These are phyloP conservation scores for Tuber umbilicatum DNA, from an alignment of 495 filamentous ascomycete species.

Conservation along the genomic window DNA sequence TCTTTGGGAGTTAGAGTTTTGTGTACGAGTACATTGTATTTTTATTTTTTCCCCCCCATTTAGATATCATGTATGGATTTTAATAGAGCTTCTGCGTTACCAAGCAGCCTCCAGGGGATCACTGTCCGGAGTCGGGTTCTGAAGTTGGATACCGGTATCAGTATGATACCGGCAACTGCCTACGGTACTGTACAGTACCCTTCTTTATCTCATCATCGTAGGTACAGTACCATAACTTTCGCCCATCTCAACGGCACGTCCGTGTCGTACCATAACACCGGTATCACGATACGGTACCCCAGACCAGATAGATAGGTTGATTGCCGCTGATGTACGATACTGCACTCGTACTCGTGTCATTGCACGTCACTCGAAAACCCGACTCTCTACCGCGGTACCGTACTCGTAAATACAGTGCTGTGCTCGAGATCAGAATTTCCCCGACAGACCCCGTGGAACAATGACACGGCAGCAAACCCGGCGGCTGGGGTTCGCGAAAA, in stretches of 20 bases:
- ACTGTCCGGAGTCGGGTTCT: background rate
- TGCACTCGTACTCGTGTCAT: background rate
- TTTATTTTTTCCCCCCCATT: background rate
- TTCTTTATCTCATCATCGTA: background rate
- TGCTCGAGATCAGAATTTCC: background rate
- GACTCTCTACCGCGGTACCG: background rate
- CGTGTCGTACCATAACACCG: no score
- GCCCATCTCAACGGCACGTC: background rate
- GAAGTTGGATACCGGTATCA: background rate
- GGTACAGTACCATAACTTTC: background rate
- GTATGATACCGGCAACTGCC: no score
- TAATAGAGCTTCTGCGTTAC: background rate
- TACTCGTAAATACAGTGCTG: background rate
- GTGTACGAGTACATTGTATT: background rate
- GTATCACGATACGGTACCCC: background rate
- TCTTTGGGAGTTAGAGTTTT: background rate
- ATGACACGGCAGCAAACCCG: background rate
- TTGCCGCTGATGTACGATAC: background rate
- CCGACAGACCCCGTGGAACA: background rate
- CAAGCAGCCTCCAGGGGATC: background rate
- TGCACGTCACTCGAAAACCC: background rate
- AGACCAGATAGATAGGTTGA: background rate
- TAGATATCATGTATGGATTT: background rate
- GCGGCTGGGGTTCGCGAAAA: background rate
- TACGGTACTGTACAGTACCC: no score